Conservation (phyloP, 345 rosid species). For the Cardamine chenopodiifolia region DNA sequence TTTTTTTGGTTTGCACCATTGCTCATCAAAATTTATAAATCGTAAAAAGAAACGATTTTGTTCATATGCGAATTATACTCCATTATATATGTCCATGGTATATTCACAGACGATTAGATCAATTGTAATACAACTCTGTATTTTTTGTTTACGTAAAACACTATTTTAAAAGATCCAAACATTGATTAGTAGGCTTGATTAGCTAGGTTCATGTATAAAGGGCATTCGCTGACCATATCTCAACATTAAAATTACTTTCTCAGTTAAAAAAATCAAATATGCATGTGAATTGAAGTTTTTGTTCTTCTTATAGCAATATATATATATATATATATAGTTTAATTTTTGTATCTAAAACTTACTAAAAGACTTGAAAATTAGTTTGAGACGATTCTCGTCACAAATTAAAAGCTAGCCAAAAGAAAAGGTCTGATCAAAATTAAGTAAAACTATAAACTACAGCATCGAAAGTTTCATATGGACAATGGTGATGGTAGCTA, state of each 20-base stretch:
- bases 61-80: background rate
- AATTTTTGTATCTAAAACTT: background rate
- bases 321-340: background rate
- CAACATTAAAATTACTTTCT: background rate
- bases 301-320: background rate
- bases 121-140: background rate
- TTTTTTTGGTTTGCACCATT: background rate
- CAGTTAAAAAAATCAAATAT: background rate
- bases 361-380: background rate
- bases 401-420: background rate
- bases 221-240: background rate
- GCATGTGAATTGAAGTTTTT: background rate
- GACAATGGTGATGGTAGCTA: constrained; percentile 28
- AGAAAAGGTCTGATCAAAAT: background rate
- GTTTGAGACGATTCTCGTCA: background rate
- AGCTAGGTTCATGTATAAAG: background rate
- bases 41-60: background rate
- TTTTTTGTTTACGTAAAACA: background rate
- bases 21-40: background rate
- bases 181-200: background rate
- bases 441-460: background rate
- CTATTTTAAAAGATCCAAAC: background rate
- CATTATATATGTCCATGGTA: background rate
- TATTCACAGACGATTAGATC: background rate
- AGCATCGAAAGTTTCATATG: constrained; percentile 7